These are phyloP conservation scores for Amaranthus palmeri DNA, from an alignment of 148 eudicot genomes.

Conservation along the genomic window DNA sequence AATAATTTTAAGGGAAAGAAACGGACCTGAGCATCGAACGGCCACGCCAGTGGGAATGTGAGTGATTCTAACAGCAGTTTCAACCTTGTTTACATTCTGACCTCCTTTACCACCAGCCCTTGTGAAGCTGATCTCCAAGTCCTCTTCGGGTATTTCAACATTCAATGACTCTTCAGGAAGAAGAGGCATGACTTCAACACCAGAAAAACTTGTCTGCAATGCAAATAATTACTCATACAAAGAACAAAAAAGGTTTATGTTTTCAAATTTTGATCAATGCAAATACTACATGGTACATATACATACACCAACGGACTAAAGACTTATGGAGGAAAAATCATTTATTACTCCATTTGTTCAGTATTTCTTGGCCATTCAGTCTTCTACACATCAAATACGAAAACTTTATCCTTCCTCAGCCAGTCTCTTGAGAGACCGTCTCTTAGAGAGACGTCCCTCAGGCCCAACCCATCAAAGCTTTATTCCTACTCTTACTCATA, in stretches of 20 bases:
- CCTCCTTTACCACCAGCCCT: constrained; percentile 98
- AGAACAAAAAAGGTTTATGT: constrained; percentile 14
- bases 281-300: not conserved
- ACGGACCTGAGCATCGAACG: constrained; percentile 78
- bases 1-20: not conserved
- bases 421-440: too few relatives aligned
- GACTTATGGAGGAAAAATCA: not conserved
- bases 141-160: constrained; percentile 95
- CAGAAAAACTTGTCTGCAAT: constrained; percentile 88
- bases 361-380: too few relatives aligned
- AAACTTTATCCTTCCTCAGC: too few relatives aligned
- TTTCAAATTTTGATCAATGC: not conserved
- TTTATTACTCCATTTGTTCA: not conserved
- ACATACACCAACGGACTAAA: not conserved
- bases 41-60: constrained; percentile 92
- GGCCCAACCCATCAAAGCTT: too few relatives aligned
- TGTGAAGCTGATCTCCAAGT: constrained; percentile 64
- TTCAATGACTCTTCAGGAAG: constrained; percentile 83
- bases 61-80: constrained; percentile 95
- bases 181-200: constrained; percentile 97
- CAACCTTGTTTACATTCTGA: constrained; percentile 96
- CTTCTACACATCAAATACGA: too few relatives aligned
- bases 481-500: too few relatives aligned
- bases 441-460: too few relatives aligned
- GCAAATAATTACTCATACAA: not conserved